Conservation (phyloP, 1,284 basidiomycete species). For the Ustilago bromivora region DNA sequence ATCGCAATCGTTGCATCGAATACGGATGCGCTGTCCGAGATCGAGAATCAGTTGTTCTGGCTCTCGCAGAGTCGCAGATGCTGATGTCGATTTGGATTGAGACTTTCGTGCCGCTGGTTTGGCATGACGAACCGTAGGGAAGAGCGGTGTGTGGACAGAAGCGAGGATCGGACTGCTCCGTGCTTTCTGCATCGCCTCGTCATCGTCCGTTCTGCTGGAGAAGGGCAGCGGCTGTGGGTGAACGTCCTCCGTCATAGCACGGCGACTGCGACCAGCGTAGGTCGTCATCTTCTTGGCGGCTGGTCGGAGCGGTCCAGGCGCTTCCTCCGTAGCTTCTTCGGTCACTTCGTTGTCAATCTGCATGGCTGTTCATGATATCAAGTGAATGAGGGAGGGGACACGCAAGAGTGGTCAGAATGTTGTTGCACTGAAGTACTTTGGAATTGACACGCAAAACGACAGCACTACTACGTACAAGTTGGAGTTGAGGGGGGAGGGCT, state of each 20-base stretch:
- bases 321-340: neutral
- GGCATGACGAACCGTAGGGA: constrained; percentile 16
- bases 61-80: constrained; percentile 9
- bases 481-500: constrained; percentile 20
- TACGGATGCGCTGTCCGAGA: constrained; percentile 58
- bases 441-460: constrained; percentile 11
- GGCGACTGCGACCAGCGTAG: constrained; percentile 37
- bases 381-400: neutral
- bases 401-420: constrained; percentile 19
- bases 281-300: constrained; percentile 38
- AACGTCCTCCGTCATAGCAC: constrained; percentile 40
- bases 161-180: constrained; percentile 36
- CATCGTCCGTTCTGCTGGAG: constrained; percentile 8
- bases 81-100: constrained; percentile 13
- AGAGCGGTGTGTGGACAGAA: constrained; percentile 19
- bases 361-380: constrained; percentile 13
- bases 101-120: constrained; percentile 22
- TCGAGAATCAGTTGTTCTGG: constrained; percentile 62
- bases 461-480: constrained; percentile 49
- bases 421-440: neutral
- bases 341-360: neutral
- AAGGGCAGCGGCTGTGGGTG: neutral
- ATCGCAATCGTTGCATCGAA: constrained; percentile 52
- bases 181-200: constrained; percentile 25
- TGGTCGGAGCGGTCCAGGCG: constrained; percentile 9